Evolutionary conservation across 2,329 filamentous ascomycete genomes (phyloP).

Genomic region (Xylaria sp.): DNA sequence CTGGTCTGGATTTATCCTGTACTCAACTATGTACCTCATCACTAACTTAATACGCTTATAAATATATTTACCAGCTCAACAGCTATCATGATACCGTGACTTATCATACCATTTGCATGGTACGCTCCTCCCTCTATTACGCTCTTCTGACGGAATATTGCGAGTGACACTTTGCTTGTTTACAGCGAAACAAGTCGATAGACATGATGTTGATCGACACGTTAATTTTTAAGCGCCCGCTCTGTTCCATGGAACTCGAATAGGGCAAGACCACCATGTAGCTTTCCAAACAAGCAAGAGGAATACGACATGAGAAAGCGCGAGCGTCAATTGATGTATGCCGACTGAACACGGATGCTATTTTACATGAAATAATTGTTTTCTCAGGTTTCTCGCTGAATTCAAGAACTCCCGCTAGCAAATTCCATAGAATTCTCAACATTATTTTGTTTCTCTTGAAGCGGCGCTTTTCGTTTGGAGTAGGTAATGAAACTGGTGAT

Average conservation of each 20-base stretch:
- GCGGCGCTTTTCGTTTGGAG: constrained; percentile 15
- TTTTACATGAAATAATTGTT: constrained; percentile 25
- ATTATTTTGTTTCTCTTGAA: background rate
- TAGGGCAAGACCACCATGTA: no score
- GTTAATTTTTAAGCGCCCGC: no score
- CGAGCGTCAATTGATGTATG: constrained; percentile 32
- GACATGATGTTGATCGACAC: background rate
- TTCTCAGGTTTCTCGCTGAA: constrained; percentile 10
- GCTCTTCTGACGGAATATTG: background rate
- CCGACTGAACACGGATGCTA: constrained; percentile 28
- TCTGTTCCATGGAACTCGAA: no score
- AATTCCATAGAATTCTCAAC: constrained; percentile 11
- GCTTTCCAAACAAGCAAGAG: no score
- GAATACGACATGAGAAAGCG: constrained; percentile 19
- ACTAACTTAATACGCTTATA: background rate
- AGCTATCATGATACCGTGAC: no score
- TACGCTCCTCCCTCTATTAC: no score
- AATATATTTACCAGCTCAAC: background rate
- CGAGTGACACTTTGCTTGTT: background rate
- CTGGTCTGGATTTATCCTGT: constrained; percentile 19
- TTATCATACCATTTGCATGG: background rate
- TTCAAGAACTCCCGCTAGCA: constrained; percentile 36
- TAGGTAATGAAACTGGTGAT: constrained; percentile 16
- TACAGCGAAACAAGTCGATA: background rate
- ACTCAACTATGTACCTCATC: background rate